These are phyloP conservation scores for Diaporthe sp. DNA, from an alignment of 2,329 filamentous ascomycete species.

Conservation along the genomic window DNA sequence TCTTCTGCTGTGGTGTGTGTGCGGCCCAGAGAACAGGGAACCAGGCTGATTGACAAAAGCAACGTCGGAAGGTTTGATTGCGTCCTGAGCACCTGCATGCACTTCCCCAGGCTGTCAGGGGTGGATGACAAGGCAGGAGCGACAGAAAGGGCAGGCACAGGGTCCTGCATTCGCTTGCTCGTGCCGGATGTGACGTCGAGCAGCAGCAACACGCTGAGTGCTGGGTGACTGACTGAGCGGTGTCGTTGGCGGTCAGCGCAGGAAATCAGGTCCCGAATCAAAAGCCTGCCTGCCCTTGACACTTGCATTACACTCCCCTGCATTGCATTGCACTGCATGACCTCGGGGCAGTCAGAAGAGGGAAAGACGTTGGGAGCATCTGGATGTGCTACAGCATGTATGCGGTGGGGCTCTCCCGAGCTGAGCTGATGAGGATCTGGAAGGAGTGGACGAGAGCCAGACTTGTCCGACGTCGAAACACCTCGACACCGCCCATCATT, in stretches of 20 bases:
- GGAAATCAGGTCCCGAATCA: not conserved
- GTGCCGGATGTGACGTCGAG: constrained; percentile 23
- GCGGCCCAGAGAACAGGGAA: not conserved
- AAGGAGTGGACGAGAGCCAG: not conserved
- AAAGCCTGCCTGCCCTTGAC: not conserved
- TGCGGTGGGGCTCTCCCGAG: not conserved
- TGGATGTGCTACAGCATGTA: not conserved
- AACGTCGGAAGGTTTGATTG: constrained; percentile 8
- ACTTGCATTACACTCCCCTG: not conserved
- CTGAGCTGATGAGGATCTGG: not conserved
- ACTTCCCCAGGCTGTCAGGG: constrained; percentile 12
- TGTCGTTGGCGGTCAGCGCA: not conserved
- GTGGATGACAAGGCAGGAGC: not conserved
- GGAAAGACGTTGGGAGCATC: not conserved
- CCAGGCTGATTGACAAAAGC: not conserved
- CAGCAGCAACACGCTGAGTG: not conserved
- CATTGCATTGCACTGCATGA: constrained; percentile 22
- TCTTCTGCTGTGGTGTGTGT: not conserved
- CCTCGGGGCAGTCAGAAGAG: constrained; percentile 12
- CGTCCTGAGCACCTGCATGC: constrained; percentile 17
- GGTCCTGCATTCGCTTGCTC: constrained; percentile 8
- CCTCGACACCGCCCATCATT: constrained; percentile 31
- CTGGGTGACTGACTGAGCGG: not conserved
- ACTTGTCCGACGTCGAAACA: not conserved
- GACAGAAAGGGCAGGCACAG: not conserved